Evolutionary conservation across 768 basidiomycete genomes (phyloP).

Genomic region (Pilatotrama ljubarskyi): DNA sequence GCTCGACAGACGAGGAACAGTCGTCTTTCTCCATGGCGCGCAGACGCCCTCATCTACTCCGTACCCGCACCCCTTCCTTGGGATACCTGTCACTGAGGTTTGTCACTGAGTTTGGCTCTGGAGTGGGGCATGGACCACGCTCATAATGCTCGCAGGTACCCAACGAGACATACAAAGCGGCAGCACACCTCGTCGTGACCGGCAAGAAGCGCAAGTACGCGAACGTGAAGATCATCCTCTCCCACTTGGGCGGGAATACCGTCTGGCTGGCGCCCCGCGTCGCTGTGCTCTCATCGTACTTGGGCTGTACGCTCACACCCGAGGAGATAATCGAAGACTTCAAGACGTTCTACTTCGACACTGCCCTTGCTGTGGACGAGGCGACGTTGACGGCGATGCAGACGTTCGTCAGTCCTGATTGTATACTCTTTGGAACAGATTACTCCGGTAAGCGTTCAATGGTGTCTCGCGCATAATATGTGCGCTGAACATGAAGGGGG

Average conservation of each 20-base stretch:
- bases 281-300: constrained; percentile 62
- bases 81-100: constrained; percentile 71
- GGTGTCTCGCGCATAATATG: no score
- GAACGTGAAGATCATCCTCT: constrained; percentile 62
- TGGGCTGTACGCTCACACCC: constrained; percentile 62
- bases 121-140: no score
- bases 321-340: constrained; percentile 72
- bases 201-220: constrained; percentile 64
- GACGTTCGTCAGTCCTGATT: constrained; percentile 50
- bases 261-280: constrained; percentile 66
- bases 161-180: constrained; percentile 80
- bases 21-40: constrained; percentile 73
- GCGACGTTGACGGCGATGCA: constrained; percentile 53
- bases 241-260: constrained; percentile 72
- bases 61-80: constrained; percentile 59
- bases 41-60: constrained; percentile 66
- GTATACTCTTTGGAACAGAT: constrained; percentile 70
- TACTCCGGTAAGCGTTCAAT: constrained; percentile 66
- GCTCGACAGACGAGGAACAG: constrained; percentile 54
- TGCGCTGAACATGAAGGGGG: no score
- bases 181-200: constrained; percentile 72
- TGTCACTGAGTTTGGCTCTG: background rate
- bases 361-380: constrained; percentile 61
- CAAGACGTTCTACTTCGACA: constrained; percentile 71
- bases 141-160: constrained; percentile 50